Base-by-base conservation (phyloP, 805 yeast species). In the Metschnikowia continentalis region DNA sequence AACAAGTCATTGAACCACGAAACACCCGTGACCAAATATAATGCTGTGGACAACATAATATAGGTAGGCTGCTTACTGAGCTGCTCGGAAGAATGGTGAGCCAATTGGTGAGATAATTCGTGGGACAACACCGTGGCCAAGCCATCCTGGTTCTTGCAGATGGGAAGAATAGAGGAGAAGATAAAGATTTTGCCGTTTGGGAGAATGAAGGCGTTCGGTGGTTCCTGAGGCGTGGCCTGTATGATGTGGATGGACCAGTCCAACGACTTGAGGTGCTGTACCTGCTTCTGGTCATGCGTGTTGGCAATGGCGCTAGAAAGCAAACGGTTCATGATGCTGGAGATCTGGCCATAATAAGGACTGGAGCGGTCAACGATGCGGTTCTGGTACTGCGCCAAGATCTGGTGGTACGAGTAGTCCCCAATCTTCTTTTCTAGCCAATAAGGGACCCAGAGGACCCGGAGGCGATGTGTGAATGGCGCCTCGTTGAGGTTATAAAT, bases 101-200 rank as follows among this genome's bases (percentile, higher is more conserved):
- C 97, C 57, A 94, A 74, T 66, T 90, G 96, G 70, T 94, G 99
- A 0, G 97, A 91, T 50, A 91, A 80, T 61, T 94, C 99, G 65
- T 94, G 99, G 0, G 96, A 75, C 42, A 94, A 71, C 2, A 94
- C 97, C 0, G 98, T 90, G n/a, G 98, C 98, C 42, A 94, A 69
- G 1, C 97, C 97, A 64, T 90, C 95, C 47, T 90, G 95, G 62
- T 88, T 83, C 23, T 72, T 70, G 65, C 96, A 85, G 32, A 94
- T 80, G 1, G 88, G 86, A 43, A 94, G 64, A 38, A 94, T 88
- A 8, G 88, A 81, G 42, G 85, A 76, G 62, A 88, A 89, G 17
- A 94, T 90, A 69, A 94, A 94, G 40, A 94, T 96, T 66, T 91
- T 91, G 6, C 99, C 99, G 54, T 94, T 92, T 19, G 98, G 98